Conservation (phyloP, 169 alveolate genomes). For the Eimeria maxima region DNA sequence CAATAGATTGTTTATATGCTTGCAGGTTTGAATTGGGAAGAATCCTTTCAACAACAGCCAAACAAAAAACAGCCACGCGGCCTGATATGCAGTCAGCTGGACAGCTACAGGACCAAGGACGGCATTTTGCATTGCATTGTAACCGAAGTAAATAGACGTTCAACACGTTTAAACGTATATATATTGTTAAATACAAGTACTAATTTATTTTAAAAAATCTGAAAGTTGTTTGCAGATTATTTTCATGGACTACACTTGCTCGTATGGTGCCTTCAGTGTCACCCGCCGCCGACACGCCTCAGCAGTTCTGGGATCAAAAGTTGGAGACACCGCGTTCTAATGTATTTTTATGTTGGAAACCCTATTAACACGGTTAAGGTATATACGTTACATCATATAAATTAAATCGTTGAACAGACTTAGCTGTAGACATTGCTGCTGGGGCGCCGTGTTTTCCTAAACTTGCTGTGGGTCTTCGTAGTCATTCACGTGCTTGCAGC, state of each 20-base stretch:
- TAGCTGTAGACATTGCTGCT: too few species aligned
- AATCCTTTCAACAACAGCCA: background rate
- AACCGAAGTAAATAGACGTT: background rate
- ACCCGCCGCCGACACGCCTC: slow-evolving; percentile 20
- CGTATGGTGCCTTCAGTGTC: background rate
- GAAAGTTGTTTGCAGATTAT: background rate
- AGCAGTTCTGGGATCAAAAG: background rate
- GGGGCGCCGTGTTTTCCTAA: too few species aligned
- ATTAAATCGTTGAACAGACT: too few species aligned
- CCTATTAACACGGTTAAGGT: background rate
- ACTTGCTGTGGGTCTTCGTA: too few species aligned
- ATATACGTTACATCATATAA: too few species aligned
- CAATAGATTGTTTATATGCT: background rate
- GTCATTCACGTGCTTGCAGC: too few species aligned
- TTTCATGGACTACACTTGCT: background rate
- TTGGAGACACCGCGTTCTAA: background rate
- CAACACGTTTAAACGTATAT: background rate
- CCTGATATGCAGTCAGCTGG: background rate
- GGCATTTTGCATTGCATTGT: background rate
- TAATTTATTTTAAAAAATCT: background rate
- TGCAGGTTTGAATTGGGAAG: background rate
- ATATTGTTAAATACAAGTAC: background rate
- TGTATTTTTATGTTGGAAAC: background rate
- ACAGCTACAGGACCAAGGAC: background rate
- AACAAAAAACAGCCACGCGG: background rate